Conservation (phyloP, 2,329 filamentous ascomycete species). For the Sporothrix pallida region DNA sequence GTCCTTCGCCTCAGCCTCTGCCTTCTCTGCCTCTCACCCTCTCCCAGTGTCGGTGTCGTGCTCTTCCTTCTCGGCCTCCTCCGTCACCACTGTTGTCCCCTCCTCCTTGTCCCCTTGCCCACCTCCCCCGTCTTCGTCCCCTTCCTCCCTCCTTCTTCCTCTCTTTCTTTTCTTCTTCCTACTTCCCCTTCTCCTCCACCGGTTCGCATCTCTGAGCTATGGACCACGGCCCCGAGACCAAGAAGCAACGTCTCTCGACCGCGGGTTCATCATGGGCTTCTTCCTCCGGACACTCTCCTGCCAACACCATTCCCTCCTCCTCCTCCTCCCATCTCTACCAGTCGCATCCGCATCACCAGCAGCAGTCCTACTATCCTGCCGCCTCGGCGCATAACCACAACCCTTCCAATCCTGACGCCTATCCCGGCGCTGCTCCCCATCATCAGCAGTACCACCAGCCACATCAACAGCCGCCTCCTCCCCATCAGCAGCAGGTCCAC, state of each 20-base stretch:
- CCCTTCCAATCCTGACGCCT: not conserved
- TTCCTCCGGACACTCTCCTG: constrained; percentile 41
- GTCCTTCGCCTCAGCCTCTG: constrained; percentile 12
- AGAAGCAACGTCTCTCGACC: constrained; percentile 35
- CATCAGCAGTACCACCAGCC: constrained; percentile 37
- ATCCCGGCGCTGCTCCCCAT: not conserved
- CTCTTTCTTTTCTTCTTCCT: not conserved
- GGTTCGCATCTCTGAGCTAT: constrained; percentile 32
- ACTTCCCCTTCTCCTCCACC: constrained; percentile 24
- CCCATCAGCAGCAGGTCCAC: constrained; percentile 21
- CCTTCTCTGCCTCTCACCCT: constrained; percentile 19
- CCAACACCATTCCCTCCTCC: constrained; percentile 33
- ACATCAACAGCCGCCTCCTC: constrained; percentile 30
- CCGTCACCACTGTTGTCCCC: constrained; percentile 3
- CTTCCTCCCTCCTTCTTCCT: not conserved
- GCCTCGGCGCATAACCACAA: constrained; percentile 17
- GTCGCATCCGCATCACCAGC: constrained; percentile 44
- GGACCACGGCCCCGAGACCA: constrained; percentile 35
- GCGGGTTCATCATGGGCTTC: constrained; percentile 32
- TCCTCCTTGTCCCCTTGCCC: not conserved
- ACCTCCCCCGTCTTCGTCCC: not conserved
- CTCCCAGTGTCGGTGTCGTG: not conserved
- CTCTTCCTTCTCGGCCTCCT: constrained; percentile 20
- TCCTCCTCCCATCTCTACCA: constrained; percentile 26
- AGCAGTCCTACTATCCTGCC: constrained; percentile 21